Percentiles rank a stretch among this genome's conserved stretches.
phyloP scores from a whole-genome alignment of 2,329 filamentous ascomycete genomes.

The Xylaria sp. region DNA sequence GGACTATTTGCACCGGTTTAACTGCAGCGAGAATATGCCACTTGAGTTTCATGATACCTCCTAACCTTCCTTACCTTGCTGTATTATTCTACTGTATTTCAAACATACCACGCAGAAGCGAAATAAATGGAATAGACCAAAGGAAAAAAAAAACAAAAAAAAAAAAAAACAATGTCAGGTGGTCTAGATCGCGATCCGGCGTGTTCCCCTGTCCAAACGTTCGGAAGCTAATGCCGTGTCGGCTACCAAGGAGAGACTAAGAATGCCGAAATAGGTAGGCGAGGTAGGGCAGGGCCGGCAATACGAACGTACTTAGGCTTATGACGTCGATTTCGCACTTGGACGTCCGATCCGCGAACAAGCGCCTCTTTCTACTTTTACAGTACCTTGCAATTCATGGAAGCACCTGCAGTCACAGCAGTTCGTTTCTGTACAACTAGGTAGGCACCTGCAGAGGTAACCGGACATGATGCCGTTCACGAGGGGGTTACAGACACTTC shows the following conservation, averaged over 20 bases:
- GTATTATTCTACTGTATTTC: no score
- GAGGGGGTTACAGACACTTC: background rate
- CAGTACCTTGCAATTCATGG: no score
- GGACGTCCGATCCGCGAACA: constrained; percentile 8
- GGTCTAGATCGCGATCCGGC: constrained; percentile 7
- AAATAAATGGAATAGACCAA: background rate
- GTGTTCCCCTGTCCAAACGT: background rate
- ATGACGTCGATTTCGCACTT: constrained; percentile 24
- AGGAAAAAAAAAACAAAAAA: background rate
- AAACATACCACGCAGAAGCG: no score
- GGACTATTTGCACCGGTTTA: background rate
- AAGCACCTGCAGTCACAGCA: no score
- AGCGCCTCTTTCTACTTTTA: background rate
- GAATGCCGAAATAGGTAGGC: background rate
- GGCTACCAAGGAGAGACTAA: background rate
- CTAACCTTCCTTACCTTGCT: no score
- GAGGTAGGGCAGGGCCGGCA: no score
- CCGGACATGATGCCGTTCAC: background rate
- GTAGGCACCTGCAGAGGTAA: background rate
- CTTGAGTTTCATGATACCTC: no score
- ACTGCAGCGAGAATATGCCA: background rate
- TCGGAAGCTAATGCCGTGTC: constrained; percentile 9
- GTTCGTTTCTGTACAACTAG: background rate
- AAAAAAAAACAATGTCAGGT: background rate
- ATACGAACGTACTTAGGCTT: background rate